Base-by-base conservation (phyloP, 768 basidiomycete species). In the Daedaleopsis nitida region DNA sequence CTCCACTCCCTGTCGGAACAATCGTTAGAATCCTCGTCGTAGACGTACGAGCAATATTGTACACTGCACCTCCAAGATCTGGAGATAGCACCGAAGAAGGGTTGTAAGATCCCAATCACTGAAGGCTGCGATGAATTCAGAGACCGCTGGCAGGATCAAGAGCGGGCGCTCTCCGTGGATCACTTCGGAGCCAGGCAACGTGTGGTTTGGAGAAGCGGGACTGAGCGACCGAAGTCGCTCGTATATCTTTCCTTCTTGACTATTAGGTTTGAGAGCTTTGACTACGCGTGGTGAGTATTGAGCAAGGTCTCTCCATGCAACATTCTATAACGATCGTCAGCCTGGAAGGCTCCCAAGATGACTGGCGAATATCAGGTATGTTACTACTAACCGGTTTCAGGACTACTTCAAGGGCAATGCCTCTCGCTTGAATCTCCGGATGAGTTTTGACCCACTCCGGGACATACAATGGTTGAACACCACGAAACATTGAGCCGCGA, bases 1-100 rank as follows among this genome's bases (percentile, higher is more conserved):
- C n/a, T 57, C 56, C 16, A 57, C 16, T 37, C 56, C 56, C 56
- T 57, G 35, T 42, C 6, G 12, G 23, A 12, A 54, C 27, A 7
- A 37, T 4, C 13, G 11, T 43, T 10, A 14, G 42, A 14, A 16
- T 12, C 8, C 17, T 7, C 17, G 44, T 17, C 44, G 17, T 3
- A 21, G 44, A 17, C 8, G 21, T 17, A 21, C 1, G 12, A n/a
- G 8, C n/a, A n/a, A n/a, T n/a, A 17, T 17, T 7, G 3, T 17
- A 14, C 14, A 45, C n/a, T n/a, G 44, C 17, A 55, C 54, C 54
- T 55, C 54, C 8, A 45, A 27, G 21, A 55, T 34, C 16, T 55
- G 54, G 17, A 23, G 23, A 7, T 44, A 55, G 14, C 24, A 10
- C 14, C 24, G 14, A 27, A 45, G 14, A 7, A 55, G 11, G 2